Conservation (phyloP, 805 yeast species). For the Kluyveromyces wickerhamii region DNA sequence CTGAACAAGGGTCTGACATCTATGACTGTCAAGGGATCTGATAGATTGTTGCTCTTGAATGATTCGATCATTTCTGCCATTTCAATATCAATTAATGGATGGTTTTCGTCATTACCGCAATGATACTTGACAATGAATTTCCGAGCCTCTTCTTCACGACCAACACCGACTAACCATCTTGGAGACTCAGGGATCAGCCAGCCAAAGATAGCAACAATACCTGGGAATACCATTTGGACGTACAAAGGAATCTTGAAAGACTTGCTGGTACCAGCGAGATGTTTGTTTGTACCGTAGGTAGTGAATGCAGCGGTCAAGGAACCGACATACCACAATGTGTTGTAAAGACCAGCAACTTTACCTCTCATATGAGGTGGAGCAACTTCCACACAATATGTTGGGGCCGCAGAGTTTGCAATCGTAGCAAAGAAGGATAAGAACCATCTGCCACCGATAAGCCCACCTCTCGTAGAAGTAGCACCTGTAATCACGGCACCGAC, state of each 20-base stretch:
- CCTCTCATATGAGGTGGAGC: conserved; percentile 8
- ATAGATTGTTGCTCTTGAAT: conserved; percentile 29
- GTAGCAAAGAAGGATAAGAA: conserved; percentile 1
- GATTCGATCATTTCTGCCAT: conserved; percentile 34
- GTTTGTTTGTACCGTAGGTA: conserved; percentile 17
- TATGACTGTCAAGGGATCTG: conserved; percentile 12
- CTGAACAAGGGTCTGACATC: conserved; percentile 32
- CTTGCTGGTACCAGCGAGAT: conserved; percentile 11
- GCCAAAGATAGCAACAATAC: conserved; percentile 10
- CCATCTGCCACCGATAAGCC: conserved; percentile 3
- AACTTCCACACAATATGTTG: conserved; percentile 4
- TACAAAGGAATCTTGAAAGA: conserved; percentile 20
- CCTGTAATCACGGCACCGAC: neutral
- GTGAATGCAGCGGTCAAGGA: conserved; percentile 19
- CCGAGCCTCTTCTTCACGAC: conserved; percentile 50
- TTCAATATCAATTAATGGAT: conserved; percentile 30
- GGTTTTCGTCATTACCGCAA: conserved; percentile 31
- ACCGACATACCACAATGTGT: conserved; percentile 16
- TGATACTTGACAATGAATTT: conserved; percentile 33
- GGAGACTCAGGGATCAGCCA: conserved; percentile 65
- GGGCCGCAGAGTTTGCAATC: conserved; percentile 1
- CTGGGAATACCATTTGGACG: conserved; percentile 21
- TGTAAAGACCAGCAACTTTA: conserved; percentile 15
- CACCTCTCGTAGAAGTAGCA: neutral
- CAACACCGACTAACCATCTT: conserved; percentile 50